Conservation (phyloP, 129 eudicot genomes). For the Lactuca saligna region DNA sequence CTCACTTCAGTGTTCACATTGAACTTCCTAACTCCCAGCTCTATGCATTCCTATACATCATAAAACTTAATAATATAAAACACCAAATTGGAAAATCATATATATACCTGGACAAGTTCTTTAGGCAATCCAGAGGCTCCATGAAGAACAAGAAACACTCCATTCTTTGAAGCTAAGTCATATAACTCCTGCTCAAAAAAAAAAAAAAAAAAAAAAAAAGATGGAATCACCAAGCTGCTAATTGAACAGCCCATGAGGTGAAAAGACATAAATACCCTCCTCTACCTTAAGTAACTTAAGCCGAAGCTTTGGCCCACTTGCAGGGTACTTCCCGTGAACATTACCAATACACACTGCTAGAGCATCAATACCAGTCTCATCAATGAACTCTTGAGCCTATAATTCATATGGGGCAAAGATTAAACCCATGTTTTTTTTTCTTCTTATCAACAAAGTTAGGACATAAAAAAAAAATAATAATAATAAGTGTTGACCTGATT, state of each 20-base stretch:
- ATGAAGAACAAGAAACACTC: constrained; percentile 87
- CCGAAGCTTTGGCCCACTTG: constrained; percentile 85
- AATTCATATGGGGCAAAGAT: constrained; percentile 22
- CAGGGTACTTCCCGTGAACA: constrained; percentile 97
- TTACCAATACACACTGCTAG: constrained; percentile 98
- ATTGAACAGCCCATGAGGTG: no score
- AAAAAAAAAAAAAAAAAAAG: constrained; percentile 12
- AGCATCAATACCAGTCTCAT: constrained; percentile 85
- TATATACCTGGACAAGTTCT: constrained; percentile 74
- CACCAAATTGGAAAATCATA: not conserved
- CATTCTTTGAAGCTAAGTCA: constrained; percentile 58
- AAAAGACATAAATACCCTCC: no score
- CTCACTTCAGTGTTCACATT: constrained; percentile 96
- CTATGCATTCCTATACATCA: constrained; percentile 72
- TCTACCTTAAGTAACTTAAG: constrained; percentile 87
- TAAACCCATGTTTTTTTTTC: constrained; percentile 7
- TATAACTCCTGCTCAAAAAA: constrained; percentile 57
- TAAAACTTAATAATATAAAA: not conserved
- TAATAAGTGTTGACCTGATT: constrained; percentile 52
- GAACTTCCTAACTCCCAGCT: constrained; percentile 84
- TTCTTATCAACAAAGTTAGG: no score
- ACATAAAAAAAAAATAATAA: constrained; percentile 27
- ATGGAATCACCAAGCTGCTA: no score
- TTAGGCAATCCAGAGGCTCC: constrained; percentile 93
- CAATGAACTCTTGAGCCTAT: constrained; percentile 90